Base-by-base conservation (phyloP, 1,284 basidiomycete species). In the Ganoderma leucocontextum region DNA sequence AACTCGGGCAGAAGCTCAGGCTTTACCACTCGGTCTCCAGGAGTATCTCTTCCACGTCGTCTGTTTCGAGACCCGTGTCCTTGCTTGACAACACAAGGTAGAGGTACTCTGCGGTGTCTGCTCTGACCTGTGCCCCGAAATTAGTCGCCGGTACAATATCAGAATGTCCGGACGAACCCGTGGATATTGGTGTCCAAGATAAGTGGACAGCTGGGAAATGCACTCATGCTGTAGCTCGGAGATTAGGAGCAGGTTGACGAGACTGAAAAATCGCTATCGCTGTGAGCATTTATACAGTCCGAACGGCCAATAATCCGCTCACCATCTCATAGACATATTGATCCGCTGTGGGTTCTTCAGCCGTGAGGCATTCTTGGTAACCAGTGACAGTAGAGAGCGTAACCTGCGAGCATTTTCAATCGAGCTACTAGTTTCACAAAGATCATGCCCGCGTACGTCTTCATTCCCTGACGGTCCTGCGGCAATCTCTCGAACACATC, bases 271-370 rank as follows among this genome's bases (percentile, higher is more conserved):
- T 25, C 10, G 9, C 41, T 22, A 4, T 25, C 10, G 9, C 41
- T 22, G 49, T 60, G 41, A 49, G 39, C 9, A n/a, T 39, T 12
- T 53, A 29, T 60, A 8, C 19, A 52, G 13, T 62, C 17, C 17
- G 29, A 19, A 33, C 25, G n/a, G 33, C 35, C 22, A 17, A 64
- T 60, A 63, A 66, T 33, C 52, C 7, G 78, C 86, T 73, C 74
- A 96, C 95, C 93, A 87, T 80, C 90, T 93, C 92, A 95, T 93
- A 1, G 90, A 89, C 69, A 91, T 88, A 8, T 86, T 84, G 44
- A 97, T 89, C 63, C 96, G 82, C 73, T 93, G 91, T 17, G 94
- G 82, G 71, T 88, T 96, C 81, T 95, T 97, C 62, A 96, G 80
- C 36, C 86, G 86, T 33, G 82, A 80, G 12, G 91, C 82, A 78